Percentiles rank a stretch among this genome's conserved stretches.
phyloP scores from a whole-genome alignment of 2,329 filamentous ascomycete genomes.

The Colletotrichum salicis region DNA sequence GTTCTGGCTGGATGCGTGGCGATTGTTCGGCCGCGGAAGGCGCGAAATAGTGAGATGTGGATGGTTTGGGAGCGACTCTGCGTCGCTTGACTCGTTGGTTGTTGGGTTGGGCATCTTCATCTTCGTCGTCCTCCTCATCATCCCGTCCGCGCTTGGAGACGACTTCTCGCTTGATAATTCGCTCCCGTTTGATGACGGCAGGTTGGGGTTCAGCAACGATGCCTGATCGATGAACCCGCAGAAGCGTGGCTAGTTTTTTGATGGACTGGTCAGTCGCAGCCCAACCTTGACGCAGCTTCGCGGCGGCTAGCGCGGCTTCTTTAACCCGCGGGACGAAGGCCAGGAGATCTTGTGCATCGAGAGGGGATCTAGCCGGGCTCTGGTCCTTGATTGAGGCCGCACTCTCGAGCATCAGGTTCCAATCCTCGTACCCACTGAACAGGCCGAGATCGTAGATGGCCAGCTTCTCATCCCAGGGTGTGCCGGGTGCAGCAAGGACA shows the following conservation, averaged over 20 bases:
- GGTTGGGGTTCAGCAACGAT: background rate
- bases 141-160: conserved; percentile 12
- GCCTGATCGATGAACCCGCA: conserved; percentile 24
- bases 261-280: conserved; percentile 46
- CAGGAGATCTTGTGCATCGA: conserved; percentile 48
- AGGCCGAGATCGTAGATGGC: conserved; percentile 45
- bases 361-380: conserved; percentile 32
- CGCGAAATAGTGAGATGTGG: conserved; percentile 32
- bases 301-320: conserved; percentile 25
- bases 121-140: conserved; percentile 14
- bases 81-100: conserved; percentile 26
- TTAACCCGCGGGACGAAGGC: conserved; percentile 44
- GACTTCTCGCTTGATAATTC: conserved; percentile 13
- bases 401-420: conserved; percentile 47
- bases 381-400: conserved; percentile 43
- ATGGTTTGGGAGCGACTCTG: conserved; percentile 13
- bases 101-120: conserved; percentile 6
- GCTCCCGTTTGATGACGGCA: conserved; percentile 4
- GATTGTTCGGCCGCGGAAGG: background rate
- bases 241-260: conserved; percentile 20
- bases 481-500: conserved; percentile 42
- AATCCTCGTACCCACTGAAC: conserved; percentile 47
- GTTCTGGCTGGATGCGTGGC: background rate
- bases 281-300: conserved; percentile 41
- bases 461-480: conserved; percentile 42